Base-by-base conservation (phyloP, 495 filamentous ascomycete species). In the Penicillium parvum region DNA sequence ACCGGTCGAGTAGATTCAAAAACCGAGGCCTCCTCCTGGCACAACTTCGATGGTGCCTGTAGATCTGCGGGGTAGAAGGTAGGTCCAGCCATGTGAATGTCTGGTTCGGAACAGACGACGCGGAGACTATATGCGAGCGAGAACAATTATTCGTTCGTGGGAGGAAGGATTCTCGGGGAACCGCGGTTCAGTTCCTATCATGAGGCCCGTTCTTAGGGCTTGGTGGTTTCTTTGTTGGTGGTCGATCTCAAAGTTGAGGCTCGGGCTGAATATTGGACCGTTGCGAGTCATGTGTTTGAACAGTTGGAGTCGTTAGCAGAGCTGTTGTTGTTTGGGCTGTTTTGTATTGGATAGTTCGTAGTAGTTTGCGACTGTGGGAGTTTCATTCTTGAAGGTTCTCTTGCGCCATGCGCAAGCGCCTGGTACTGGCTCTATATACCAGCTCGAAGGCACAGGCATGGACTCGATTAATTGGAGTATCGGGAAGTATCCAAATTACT, bases 61-160 rank as follows among this genome's bases (percentile, higher is more conserved):
- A 47, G 44, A 47, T 47, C 43, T 39, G 43, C 34, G 43, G 43
- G 43, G 36, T 45, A 19, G 26, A 21, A 22, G 26, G 12, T 20
- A 11, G 26, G 11, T 8, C 22, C 19, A 11, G 16, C 28, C 26
- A 27, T 32, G 43, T 46, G 28, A 46, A 46, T n/a, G 19, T 14
- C 15, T 10, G 22, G n/a, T 17, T 28, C 10, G 39, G n/a, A 5
- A 33, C 4, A n/a, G n/a, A n/a, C 3, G 2, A 14, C 8, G 4
- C n/a, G 28, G n/a, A 5, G 7, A 30, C 8, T 3, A 15, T 30
- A 1, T 10, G 28, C 12, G 28, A 7, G 12, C n/a, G n/a, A 30
- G 22, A n/a, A n/a, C n/a, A n/a, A 12, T 19, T 14, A 40, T 40
- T 12, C 12, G 18, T 19, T 9, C 26, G 38, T 16, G 4, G 16